Base-by-base conservation (phyloP, 2,329 filamentous ascomycete genomes). In the Ceratocystis ficicola region DNA sequence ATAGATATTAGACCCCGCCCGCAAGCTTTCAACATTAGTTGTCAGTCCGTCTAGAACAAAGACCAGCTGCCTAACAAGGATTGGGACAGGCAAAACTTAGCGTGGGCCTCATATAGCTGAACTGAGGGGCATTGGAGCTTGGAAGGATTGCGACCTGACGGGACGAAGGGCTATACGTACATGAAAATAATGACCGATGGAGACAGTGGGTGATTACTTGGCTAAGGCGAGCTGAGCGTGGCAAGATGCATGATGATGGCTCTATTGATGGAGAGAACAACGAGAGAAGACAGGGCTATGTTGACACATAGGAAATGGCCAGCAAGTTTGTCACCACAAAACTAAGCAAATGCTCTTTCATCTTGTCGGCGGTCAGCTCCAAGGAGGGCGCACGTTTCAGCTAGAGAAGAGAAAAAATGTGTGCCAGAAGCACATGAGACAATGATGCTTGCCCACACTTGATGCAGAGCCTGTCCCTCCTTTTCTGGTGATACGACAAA, bases 61-160 rank as follows among this genome's bases (percentile, higher is more conserved):
- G 52, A 25, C 52, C 25, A 57, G 52, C 52, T 57, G 52, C 52
- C 52, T 28, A 57, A 57, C 52, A 57, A 12, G 48, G 52, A n/a
- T n/a, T 10, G 52, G 52, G 12, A 57, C 20, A 57, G 52, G 22
- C 52, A 28, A 57, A 25, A 32, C 52, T 57, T 57, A 57, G 52
- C 52, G 28, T 25, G 12, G 52, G 52, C 22, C 28, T 57, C 28
- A 57, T 57, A 57, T 57, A 57, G 52, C 52, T 57, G 52, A 57
- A 57, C 52, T 57, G 52, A 57, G 52, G 52, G 52, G 52, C 50
- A 55, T 55, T 30, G 50, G 12, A 55, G 50, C 20, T 22, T 20
- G 12, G 50, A 30, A 57, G 52, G 52, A 57, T 57, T 57, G 52
- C 52, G 30, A 57, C 52, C 52, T 57, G 52, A 32, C 52, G 52